Evolutionary conservation across 345 rosid genomes (phyloP).

Genomic region (Gossypium raimondii): DNA sequence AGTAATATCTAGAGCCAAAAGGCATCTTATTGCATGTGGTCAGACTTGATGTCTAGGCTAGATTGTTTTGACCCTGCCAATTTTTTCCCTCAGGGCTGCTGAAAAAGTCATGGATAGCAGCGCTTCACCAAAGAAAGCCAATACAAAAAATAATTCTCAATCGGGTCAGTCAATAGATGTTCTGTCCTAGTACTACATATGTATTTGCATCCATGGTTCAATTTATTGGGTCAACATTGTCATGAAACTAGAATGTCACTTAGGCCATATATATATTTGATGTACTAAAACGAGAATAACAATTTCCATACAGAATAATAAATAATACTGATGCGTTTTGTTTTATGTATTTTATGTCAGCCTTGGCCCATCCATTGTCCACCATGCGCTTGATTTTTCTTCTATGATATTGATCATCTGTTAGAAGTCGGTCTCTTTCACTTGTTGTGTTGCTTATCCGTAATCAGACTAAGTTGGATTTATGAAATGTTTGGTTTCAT

Average conservation of each 20-base stretch:
- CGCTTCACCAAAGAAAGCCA: constrained; percentile 58
- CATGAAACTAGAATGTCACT: background rate
- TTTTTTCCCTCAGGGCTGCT: constrained; percentile 44
- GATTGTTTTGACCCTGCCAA: background rate
- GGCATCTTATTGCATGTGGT: background rate
- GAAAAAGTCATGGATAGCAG: constrained; percentile 59
- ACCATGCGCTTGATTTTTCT: background rate
- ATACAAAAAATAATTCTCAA: constrained; percentile 38
- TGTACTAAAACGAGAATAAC: background rate
- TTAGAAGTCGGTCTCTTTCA: background rate
- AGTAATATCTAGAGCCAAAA: background rate
- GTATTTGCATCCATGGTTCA: background rate
- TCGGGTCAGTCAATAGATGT: constrained; percentile 42
- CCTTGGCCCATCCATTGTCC: background rate
- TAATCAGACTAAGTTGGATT: background rate
- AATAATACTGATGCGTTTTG: background rate
- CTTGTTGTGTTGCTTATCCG: background rate
- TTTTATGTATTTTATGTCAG: background rate
- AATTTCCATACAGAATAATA: background rate
- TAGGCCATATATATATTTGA: background rate
- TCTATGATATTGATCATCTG: background rate
- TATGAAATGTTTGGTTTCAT: background rate
- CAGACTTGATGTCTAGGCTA: constrained; percentile 6
- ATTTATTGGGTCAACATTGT: background rate
- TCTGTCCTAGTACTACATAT: constrained; percentile 4